Evolutionary conservation across 208 protist species (phyloP), one percentile per base, ranked within the genome.

Genomic region (Wallacemonas sp.): DNA sequence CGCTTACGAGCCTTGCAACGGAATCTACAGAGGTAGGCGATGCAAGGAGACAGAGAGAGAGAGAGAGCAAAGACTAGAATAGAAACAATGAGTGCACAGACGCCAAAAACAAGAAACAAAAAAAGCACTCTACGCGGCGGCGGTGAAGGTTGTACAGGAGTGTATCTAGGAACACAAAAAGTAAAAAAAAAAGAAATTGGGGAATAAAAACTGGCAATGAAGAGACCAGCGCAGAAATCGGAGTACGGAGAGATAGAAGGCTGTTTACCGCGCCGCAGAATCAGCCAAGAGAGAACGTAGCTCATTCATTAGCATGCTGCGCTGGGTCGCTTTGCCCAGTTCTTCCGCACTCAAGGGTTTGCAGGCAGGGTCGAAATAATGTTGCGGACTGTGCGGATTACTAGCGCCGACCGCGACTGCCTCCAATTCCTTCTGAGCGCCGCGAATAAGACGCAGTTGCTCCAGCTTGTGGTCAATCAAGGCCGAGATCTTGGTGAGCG

Each of bases 401-500:
- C 39, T 22, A 9, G 22, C 14, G 63, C 42, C 59, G 67, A 54
- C 1, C 28, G 44, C 45, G 1, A 64, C 68, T 0, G 53, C 36
- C 8, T 33, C 41, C 14, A 93, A 14, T 61, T 95, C 84, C 2
- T 59, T 41, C 3, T 80, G 72, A 0, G 84, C 84, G 34, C 77
- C 79, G 30, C 78, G 76, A 47, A 95, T 71, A 21, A 96, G 64
- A 17, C 80, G 77, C 28, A 94, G 75, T 67, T 96, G 91, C 44
- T 92, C 81, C 28, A 80, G 79, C 66, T 94, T 96, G 24, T 83
- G 79, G 4, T 94, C 79, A 30, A 96, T 86, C 17, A 84, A 72
- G 5, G 62, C 70, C 1, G 84, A 71, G 19, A 96, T 67, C 15
- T 74, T 82, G 12, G 78, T 72, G 49, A 94, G 61, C 0, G 79